Evolutionary conservation across 2,329 filamentous ascomycete species (phyloP).

Genomic region (Aspergillus pseudoglaucus): DNA sequence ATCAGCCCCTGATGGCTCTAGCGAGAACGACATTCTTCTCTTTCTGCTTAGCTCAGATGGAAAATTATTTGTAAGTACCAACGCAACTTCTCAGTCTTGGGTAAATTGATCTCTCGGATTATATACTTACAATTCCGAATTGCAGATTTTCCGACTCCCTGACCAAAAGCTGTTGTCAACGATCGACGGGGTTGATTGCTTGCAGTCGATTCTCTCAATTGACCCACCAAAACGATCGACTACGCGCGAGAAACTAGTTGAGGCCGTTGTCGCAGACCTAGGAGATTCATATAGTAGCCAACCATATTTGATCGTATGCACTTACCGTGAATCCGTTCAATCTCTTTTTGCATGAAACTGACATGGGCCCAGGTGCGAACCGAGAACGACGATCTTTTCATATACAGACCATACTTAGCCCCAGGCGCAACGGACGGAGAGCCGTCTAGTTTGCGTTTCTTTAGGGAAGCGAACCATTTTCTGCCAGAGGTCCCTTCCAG

Average conservation of each 20-base stretch:
- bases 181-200: constrained; percentile 68
- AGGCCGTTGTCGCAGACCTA: constrained; percentile 77
- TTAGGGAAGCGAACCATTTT: constrained; percentile 64
- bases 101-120: background rate
- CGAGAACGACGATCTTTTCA: constrained; percentile 69
- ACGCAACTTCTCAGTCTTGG: background rate
- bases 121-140: constrained; percentile 3
- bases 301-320: constrained; percentile 73
- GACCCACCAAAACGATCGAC: constrained; percentile 67
- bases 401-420: constrained; percentile 73
- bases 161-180: constrained; percentile 67
- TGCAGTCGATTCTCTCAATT: constrained; percentile 67
- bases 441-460: constrained; percentile 56
- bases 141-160: constrained; percentile 68
- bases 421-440: constrained; percentile 8
- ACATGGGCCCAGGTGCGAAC: constrained; percentile 60
- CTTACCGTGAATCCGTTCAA: background rate
- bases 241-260: constrained; percentile 65
- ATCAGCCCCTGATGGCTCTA: constrained; percentile 10
- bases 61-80: constrained; percentile 59
- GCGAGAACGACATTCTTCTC: constrained; percentile 54
- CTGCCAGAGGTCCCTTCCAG: constrained; percentile 54
- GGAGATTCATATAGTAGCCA: constrained; percentile 65
- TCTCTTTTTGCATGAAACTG: background rate
- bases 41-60: constrained; percentile 73